Percentiles rank a stretch among this genome's conserved stretches.
Evolutionary conservation across 495 filamentous ascomycete genomes (phyloP).

Genomic region (Neohortaea acidophila): DNA sequence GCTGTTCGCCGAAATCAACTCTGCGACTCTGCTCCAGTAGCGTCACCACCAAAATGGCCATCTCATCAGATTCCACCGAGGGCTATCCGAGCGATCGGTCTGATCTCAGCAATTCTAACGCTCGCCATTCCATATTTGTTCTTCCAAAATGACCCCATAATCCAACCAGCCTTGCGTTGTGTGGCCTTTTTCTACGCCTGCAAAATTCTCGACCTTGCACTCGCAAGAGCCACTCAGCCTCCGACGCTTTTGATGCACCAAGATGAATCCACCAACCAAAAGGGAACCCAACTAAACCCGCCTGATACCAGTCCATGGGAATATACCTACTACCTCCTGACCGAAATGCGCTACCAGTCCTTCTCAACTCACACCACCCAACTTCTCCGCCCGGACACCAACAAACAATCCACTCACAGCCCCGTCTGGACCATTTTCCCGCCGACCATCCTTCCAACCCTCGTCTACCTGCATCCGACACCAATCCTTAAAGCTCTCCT

Average conservation of each 20-base stretch:
- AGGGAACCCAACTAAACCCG: background rate
- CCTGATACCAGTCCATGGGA: background rate
- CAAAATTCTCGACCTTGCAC: conserved; percentile 9
- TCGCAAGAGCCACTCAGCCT: conserved; percentile 1
- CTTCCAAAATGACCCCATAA: background rate
- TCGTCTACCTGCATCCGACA: background rate
- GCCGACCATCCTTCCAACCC: background rate
- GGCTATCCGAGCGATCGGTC: background rate
- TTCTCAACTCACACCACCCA: conserved; percentile 11
- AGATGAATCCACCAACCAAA: background rate
- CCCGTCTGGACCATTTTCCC: background rate
- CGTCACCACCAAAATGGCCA: too few relatives aligned
- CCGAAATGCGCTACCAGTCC: conserved; percentile 12
- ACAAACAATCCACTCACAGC: background rate
- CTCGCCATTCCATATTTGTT: background rate
- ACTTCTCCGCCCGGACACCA: conserved; percentile 1
- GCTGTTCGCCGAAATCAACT: too few relatives aligned
- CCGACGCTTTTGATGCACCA: conserved; percentile 1
- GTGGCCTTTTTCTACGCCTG: conserved; percentile 13
- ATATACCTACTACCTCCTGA: conserved; percentile 8
- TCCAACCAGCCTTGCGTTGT: conserved; percentile 2
- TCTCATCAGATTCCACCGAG: background rate
- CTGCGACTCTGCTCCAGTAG: too few relatives aligned
- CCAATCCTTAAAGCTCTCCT: background rate
- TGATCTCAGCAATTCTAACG: background rate